Evolutionary conservation across 164 flowering plant genomes (phyloP), one percentile per base, ranked within the genome.

Genomic region (Stephania cephalantha): DNA sequence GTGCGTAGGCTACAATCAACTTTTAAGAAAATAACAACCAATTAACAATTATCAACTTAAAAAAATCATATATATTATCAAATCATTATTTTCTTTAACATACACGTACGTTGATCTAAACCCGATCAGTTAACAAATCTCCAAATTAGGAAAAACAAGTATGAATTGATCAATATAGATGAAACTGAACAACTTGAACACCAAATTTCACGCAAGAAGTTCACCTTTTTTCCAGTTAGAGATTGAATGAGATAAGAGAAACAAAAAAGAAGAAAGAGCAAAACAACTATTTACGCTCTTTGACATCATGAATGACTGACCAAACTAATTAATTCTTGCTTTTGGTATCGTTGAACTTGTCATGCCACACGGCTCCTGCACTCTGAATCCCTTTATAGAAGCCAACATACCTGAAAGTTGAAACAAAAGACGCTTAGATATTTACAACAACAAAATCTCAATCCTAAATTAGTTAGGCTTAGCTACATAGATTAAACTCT

Each of bases 321-420:
- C 7, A 70, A 31, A 63, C 31, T 9, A 55, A n/a, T 15, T 61
- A 63, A 73, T 69, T 66, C 58, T 10, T 29, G 10, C 48, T 74
- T 50, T 25, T 22, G 48, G 46, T 22, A 69, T 30, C 69, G 1
- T 3, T 31, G 3, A 5, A 91, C 76, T 84, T 93, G 99, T 97
- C 97, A 93, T n/a, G 99, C 94, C 53, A 90, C 95, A 10, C 98
- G 2, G 85, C 97, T 46, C 98, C 97, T 55, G 97, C 98, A 76
- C 97, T 93, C 81, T 95, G 98, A 75, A 95, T 86, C 75, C 99
- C 99, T 80, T 93, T 95, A 73, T 93, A 95, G 80, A 93, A 93
- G 48, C 98, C 98, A 71, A 74, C 79, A 77, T 93, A 95, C 84
- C 98, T 92, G 84, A 71, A 86, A 74, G n/a, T 75, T 3, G 3